Evolutionary conservation across 192 early-diverging fungal genomes (phyloP), one percentile per base, ranked within the genome.

Genomic region (Kappamyces sp.): DNA sequence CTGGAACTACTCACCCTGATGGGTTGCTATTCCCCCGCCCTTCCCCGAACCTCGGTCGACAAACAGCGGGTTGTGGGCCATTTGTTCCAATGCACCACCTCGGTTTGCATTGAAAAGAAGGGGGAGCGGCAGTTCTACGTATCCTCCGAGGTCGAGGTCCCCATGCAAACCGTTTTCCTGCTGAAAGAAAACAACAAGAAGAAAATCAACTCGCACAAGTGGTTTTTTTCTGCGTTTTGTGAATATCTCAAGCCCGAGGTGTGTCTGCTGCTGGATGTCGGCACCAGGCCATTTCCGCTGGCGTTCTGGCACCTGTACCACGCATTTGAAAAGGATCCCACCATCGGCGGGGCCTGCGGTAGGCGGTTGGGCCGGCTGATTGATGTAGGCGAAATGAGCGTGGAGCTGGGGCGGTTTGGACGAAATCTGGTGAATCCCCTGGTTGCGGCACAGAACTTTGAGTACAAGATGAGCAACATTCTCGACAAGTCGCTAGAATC

Each of bases 391-490:
- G 94, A 97, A 71, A 94, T 97, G 65, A 86, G 85, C 57, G 87
- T 89, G 37, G 86, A 91, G 55, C 69, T 90, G 47, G 93, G 92
- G 60, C 80, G 79, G 39, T 86, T 75, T 37, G 85, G 89, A 68
- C 63, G 58, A 47, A 84, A 86, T 44, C 72, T 91, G 31, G 53
- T 88, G 41, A 94, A 94, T 60, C 92, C 92, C 15, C 69, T 97
- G 41, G 90, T 97, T 0, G 94, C 94, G 2, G 86, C 89, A 3
- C 94, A 97, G 73, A 97, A 96, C 66, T 97, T 97, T 76, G 94
- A 97, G 79, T 97, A 97, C 84, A 97, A 97, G 65, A 96, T 96
- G 81, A 90, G 87, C 46, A 96, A 96, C 67, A 96, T 96, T 49
- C 82, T 97, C 13, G 94, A 97, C 77, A 97, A 97, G 75, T 92